A percentile compares a stretch with the other conserved stretches of the same genome.
Conservation (phyloP, 2,329 filamentous ascomycete species). For the Ceratocystis harringtonii region DNA sequence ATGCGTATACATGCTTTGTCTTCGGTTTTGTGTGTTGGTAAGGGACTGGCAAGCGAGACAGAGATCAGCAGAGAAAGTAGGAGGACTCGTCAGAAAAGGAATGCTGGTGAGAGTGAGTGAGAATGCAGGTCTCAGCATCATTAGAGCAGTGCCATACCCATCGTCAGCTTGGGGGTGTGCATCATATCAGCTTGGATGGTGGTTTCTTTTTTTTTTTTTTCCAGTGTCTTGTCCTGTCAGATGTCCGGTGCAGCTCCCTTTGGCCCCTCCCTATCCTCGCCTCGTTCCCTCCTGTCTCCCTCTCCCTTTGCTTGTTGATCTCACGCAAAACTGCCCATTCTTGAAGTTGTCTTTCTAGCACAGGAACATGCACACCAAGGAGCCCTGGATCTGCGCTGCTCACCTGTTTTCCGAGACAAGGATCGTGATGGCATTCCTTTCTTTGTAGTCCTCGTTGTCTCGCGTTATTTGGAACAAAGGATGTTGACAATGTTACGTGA, state of each 20-base stretch:
- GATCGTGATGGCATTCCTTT: not conserved
- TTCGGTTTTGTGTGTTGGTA: not conserved
- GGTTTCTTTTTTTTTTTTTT: not conserved
- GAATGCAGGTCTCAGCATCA: slow-evolving; percentile 5
- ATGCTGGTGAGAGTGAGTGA: not conserved
- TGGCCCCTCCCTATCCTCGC: not conserved
- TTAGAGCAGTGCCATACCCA: not conserved
- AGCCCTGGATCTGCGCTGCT: not conserved
- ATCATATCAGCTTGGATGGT: not conserved
- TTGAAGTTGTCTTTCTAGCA: not conserved
- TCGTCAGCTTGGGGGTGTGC: not conserved
- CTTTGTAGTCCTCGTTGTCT: not conserved
- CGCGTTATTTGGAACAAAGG: not conserved
- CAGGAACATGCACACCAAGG: not conserved
- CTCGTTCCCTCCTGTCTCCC: not conserved
- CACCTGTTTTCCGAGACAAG: not conserved
- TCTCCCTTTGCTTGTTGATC: not conserved
- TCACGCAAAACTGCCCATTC: not conserved
- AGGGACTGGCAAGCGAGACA: slow-evolving; percentile 2
- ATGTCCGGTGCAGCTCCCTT: not conserved
- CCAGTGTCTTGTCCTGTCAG: not conserved
- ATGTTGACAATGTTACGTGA: not conserved
- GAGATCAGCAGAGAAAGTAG: not conserved
- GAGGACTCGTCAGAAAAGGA: not conserved
- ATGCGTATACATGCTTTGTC: not conserved